These are phyloP conservation scores for Berkeleyomyces rouxiae DNA, from an alignment of 2,329 filamentous ascomycete genomes.

Conservation along the genomic window DNA sequence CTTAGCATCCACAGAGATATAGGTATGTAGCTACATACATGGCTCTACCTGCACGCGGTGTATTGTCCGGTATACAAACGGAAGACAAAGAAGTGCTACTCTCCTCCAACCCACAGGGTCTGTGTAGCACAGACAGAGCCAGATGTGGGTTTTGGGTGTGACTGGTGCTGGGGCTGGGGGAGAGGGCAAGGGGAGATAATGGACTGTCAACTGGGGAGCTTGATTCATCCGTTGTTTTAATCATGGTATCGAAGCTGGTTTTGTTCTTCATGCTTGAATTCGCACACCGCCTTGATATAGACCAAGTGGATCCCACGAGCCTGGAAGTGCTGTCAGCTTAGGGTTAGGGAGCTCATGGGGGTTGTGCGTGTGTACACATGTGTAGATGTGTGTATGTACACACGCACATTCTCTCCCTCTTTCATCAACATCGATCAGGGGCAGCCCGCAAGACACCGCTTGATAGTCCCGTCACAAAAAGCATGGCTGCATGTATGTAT, in stretches of 20 bases:
- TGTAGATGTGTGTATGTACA: background rate
- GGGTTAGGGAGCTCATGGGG: background rate
- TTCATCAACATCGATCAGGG: background rate
- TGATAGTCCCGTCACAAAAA: background rate
- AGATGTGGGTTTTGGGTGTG: background rate
- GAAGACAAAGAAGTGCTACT: background rate
- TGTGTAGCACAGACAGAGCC: background rate
- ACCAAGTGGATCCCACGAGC: background rate
- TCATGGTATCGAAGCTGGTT: background rate
- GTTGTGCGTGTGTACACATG: background rate
- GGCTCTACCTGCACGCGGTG: background rate
- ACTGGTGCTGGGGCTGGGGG: background rate
- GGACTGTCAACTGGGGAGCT: background rate
- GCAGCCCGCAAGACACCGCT: background rate
- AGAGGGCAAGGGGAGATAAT: background rate
- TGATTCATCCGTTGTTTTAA: background rate
- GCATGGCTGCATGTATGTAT: background rate
- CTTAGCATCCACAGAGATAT: background rate
- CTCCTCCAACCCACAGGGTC: background rate
- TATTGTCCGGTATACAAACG: background rate
- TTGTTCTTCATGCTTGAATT: background rate
- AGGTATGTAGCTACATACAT: background rate
- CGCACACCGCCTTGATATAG: slow-evolving; percentile 1
- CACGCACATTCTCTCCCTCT: too few species aligned
- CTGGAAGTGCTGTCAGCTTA: background rate